A percentile compares a stretch with the other conserved stretches of the same genome.
These are phyloP conservation scores for Scleroderma bovista DNA, from an alignment of 768 basidiomycete genomes.

Conservation along the genomic window DNA sequence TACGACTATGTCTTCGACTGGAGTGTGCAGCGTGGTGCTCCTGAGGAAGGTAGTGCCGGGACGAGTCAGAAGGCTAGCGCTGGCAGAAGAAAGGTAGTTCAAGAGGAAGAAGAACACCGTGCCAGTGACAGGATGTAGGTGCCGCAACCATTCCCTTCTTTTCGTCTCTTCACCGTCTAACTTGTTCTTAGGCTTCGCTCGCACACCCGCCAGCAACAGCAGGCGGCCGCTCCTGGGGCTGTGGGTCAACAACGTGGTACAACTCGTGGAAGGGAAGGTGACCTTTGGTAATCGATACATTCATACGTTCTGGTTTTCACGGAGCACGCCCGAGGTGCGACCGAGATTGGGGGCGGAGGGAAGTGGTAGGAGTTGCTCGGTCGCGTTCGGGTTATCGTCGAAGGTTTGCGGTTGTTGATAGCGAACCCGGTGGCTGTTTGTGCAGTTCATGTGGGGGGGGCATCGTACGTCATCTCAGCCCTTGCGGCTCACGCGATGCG, in stretches of 20 bases:
- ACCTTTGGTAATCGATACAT: slow-evolving; percentile 38
- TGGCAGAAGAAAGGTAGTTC: slow-evolving; percentile 73
- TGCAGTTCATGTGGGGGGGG: slow-evolving; percentile 7
- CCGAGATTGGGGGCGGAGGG: slow-evolving; percentile 39
- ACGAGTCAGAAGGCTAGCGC: slow-evolving; percentile 57
- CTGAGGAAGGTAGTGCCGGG: slow-evolving; percentile 58
- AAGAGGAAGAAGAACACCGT: slow-evolving; percentile 82
- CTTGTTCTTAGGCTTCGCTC: slow-evolving; percentile 64
- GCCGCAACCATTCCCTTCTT: slow-evolving; percentile 14
- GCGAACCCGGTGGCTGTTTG: slow-evolving; percentile 9
- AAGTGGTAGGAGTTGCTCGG: slow-evolving; percentile 30
- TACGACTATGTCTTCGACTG: slow-evolving; percentile 99
- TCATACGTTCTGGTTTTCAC: slow-evolving; percentile 27
- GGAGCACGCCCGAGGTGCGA: slow-evolving; percentile 40
- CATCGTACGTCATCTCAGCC: slow-evolving; percentile 22
- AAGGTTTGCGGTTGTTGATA: slow-evolving; percentile 31
- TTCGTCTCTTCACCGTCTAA: slow-evolving; percentile 11
- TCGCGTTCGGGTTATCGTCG: slow-evolving; percentile 30
- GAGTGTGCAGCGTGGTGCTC: slow-evolving; percentile 77
- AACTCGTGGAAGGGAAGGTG: slow-evolving; percentile 38
- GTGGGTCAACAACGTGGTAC: slow-evolving; percentile 41
- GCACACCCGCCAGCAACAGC: slow-evolving; percentile 72
- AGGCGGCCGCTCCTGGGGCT: slow-evolving; percentile 45
- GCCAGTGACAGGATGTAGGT: slow-evolving; percentile 79
- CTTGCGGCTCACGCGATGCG: slow-evolving; percentile 5